Conservation (phyloP, 352 stramenopile genomes). For the Pythium brachiatum region DNA sequence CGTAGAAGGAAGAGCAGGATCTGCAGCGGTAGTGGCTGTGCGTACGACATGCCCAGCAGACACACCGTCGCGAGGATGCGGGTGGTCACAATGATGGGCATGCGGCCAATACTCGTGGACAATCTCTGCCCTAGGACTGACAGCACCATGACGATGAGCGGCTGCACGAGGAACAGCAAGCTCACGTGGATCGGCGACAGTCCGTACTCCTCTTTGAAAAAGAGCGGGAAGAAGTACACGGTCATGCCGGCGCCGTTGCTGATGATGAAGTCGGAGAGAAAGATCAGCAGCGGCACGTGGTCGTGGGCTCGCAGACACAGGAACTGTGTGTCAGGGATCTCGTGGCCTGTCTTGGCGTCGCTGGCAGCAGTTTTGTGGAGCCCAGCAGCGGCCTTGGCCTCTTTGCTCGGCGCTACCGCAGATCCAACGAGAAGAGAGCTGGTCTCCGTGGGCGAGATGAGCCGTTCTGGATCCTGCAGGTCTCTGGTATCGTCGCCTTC, state of each 20-base stretch:
- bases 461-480: neutral
- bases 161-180: constrained; percentile 64
- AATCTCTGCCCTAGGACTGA: constrained; percentile 52
- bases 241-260: constrained; percentile 85
- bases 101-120: constrained; percentile 52
- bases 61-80: constrained; percentile 55
- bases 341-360: neutral
- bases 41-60: constrained; percentile 66
- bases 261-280: constrained; percentile 83
- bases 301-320: constrained; percentile 49
- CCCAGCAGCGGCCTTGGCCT: constrained; percentile 7
- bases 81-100: constrained; percentile 72
- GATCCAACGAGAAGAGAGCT: constrained; percentile 9
- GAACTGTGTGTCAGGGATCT: constrained; percentile 32
- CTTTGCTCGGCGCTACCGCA: neutral
- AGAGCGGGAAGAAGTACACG: constrained; percentile 86
- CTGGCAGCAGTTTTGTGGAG: neutral
- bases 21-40: constrained; percentile 54
- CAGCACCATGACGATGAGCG: constrained; percentile 63
- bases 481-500: constrained; percentile 8
- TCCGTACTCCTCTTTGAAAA: constrained; percentile 81
- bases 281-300: constrained; percentile 70
- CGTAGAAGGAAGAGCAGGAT: constrained; percentile 72
- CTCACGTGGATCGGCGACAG: constrained; percentile 78
- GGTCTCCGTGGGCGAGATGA: constrained; percentile 2